Evolutionary conservation across 2,329 filamentous ascomycete genomes (phyloP).

Genomic region (Hymenoscyphus infarciens): DNA sequence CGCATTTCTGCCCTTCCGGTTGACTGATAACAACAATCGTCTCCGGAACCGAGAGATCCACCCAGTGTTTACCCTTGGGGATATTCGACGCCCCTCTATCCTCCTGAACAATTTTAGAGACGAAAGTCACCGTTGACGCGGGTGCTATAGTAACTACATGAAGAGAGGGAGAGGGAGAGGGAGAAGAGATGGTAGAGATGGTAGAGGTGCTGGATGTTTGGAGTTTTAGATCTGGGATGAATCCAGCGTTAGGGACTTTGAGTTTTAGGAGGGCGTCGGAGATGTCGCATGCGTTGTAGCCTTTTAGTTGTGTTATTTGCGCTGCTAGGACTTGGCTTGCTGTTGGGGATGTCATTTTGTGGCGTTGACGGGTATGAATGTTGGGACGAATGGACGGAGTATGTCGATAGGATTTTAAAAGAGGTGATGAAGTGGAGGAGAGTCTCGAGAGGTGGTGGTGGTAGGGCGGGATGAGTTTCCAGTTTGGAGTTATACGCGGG

Average conservation of each 20-base stretch:
- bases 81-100: conserved; percentile 44
- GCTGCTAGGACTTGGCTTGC: conserved; percentile 1
- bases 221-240: conserved; percentile 54
- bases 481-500: background rate
- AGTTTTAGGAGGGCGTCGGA: conserved; percentile 72
- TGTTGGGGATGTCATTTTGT: conserved; percentile 1
- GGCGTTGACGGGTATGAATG: background rate
- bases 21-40: conserved; percentile 67
- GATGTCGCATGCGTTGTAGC: conserved; percentile 54
- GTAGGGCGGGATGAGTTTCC: background rate
- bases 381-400: background rate
- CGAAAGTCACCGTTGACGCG: conserved; percentile 52
- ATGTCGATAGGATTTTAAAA: background rate
- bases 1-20: conserved; percentile 61
- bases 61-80: conserved; percentile 61
- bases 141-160: conserved; percentile 39
- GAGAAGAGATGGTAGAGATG: too few species aligned
- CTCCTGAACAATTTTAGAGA: conserved; percentile 48
- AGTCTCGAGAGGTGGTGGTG: background rate
- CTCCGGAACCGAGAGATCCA: conserved; percentile 56
- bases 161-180: conserved; percentile 17
- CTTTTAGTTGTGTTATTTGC: conserved; percentile 24
- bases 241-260: conserved; percentile 62
- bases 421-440: background rate
- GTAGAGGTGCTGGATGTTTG: conserved; percentile 23